Conservation (phyloP, 176 grass and related monocot species). For the Tillandsia fasciculata region DNA sequence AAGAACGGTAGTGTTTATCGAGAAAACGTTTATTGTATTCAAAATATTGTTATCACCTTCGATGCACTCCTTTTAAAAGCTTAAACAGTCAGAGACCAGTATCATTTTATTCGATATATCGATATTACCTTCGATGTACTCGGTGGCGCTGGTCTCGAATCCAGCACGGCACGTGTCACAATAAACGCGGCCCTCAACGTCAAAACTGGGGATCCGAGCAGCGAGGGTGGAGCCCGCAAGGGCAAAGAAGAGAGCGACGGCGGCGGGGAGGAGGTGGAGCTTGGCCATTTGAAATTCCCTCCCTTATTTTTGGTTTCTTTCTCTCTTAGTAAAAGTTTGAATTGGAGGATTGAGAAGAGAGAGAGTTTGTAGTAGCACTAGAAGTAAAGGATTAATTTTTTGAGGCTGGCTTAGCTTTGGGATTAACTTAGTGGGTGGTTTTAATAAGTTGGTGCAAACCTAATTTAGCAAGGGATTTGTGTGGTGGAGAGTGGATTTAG, state of each 20-base stretch:
- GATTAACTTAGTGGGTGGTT: no score
- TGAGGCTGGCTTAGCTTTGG: neutral
- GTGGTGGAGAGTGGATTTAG: neutral
- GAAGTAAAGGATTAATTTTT: neutral
- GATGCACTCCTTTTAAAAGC: neutral
- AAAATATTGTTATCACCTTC: no score
- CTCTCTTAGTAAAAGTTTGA: neutral
- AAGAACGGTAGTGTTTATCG: neutral
- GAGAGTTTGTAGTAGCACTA: neutral
- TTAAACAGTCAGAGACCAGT: neutral
- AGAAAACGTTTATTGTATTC: no score
- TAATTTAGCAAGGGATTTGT: neutral
- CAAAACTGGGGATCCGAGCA: conserved; percentile 23
- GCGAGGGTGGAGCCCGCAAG: conserved; percentile 27
- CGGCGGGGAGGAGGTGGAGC: neutral
- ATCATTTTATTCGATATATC: neutral
- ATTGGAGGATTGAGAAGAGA: neutral
- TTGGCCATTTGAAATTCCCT: neutral
- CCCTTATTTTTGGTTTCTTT: neutral
- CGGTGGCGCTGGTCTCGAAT: conserved; percentile 50
- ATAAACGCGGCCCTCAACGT: conserved; percentile 54
- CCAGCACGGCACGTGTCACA: conserved; percentile 81
- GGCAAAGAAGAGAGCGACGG: neutral
- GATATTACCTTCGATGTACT: conserved; percentile 21
- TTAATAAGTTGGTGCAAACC: neutral